Evolutionary conservation across 176 grass and related monocot genomes (phyloP).

Genomic region (Avena sativa): DNA sequence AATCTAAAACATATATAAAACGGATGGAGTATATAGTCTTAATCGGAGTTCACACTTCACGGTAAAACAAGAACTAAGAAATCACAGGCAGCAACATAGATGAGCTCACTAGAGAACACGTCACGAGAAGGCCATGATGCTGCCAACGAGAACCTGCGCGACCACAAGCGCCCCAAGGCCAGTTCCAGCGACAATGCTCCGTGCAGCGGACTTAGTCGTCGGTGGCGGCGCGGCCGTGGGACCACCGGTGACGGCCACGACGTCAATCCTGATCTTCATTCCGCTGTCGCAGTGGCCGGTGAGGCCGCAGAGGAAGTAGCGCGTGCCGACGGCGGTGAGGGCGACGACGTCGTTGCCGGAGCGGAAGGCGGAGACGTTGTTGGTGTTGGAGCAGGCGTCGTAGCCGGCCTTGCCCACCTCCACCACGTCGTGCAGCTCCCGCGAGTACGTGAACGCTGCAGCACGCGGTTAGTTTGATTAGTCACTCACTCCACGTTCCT

Average conservation of each 20-base stretch:
- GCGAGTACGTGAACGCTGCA: conserved; percentile 24
- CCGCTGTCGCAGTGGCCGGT: conserved; percentile 64
- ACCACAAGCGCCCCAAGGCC: background rate
- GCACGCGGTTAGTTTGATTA: background rate
- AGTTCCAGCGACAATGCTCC: background rate
- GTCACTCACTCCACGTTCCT: background rate
- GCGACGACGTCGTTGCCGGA: conserved; percentile 65
- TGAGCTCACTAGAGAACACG: background rate
- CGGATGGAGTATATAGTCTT: background rate
- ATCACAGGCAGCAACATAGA: background rate
- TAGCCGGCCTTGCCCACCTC: conserved; percentile 65
- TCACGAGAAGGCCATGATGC: conserved; percentile 13
- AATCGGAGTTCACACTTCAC: background rate
- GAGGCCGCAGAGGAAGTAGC: conserved; percentile 87
- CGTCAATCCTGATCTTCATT: conserved; percentile 73
- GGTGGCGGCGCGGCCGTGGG: background rate
- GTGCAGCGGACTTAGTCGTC: background rate
- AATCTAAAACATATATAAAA: too few species aligned
- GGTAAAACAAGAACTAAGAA: background rate
- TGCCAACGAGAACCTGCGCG: background rate
- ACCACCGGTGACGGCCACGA: conserved; percentile 13
- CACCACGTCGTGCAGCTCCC: conserved; percentile 63
- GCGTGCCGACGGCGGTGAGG: conserved; percentile 49
- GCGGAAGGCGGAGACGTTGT: conserved; percentile 51
- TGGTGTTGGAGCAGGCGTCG: conserved; percentile 53